These are phyloP conservation scores for Penicillium crustosum DNA, from an alignment of 2,329 filamentous ascomycete genomes.

Conservation along the genomic window DNA sequence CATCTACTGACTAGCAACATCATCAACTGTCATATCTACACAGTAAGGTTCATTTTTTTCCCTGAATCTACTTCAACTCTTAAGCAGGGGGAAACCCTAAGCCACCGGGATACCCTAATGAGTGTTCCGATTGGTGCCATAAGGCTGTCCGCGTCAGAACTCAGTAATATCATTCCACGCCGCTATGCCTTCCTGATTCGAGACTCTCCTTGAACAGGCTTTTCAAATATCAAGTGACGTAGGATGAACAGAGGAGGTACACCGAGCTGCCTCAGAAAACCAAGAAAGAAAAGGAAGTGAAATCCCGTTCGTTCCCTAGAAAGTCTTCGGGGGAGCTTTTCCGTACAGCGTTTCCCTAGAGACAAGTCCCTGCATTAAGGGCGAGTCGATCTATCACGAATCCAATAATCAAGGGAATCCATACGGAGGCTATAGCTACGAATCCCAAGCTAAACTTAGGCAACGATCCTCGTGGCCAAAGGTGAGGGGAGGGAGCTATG, in stretches of 20 bases:
- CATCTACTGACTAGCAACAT: not conserved
- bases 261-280: not conserved
- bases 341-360: slow-evolving; percentile 10
- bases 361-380: slow-evolving; percentile 1
- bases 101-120: not conserved
- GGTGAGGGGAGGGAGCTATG: slow-evolving; percentile 11
- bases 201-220: not conserved
- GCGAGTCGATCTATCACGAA: slow-evolving; percentile 6
- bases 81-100: not conserved
- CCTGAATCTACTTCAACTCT: not conserved
- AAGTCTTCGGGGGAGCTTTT: not conserved
- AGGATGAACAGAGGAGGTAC: not conserved
- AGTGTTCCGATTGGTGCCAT: slow-evolving; percentile 8
- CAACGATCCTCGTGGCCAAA: slow-evolving; percentile 9
- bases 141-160: slow-evolving; percentile 1
- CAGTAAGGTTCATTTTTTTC: not conserved
- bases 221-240: slow-evolving; percentile 7
- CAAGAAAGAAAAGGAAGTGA: not conserved
- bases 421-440: not conserved
- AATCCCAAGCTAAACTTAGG: not conserved
- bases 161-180: slow-evolving; percentile 7
- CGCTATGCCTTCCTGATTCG: not conserved
- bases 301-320: not conserved
- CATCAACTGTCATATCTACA: not conserved
- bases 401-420: slow-evolving; percentile 9